A percentile compares a stretch with the other conserved stretches of the same genome.
These are phyloP conservation scores for Blastocystis sp. DNA, from an alignment of 352 stramenopile genomes.

Conservation along the genomic window DNA sequence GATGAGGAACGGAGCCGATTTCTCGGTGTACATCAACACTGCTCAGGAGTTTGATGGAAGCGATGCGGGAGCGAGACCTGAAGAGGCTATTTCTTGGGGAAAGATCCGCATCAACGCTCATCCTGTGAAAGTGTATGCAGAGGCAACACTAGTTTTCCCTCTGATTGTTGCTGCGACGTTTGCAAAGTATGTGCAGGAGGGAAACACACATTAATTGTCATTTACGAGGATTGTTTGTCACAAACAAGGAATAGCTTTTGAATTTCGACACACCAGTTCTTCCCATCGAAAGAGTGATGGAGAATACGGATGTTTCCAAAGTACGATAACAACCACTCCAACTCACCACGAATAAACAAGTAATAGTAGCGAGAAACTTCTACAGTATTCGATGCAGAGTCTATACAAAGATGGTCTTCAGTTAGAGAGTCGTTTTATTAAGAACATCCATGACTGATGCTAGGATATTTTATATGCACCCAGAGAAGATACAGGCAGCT, in stretches of 20 bases:
- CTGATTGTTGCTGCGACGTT: conserved; percentile 98
- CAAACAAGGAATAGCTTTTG: neutral
- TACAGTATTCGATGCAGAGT: neutral
- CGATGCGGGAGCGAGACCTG: conserved; percentile 89
- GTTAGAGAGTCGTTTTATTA: neutral
- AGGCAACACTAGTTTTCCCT: conserved; percentile 96
- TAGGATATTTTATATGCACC: neutral
- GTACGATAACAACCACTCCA: conserved; percentile 33
- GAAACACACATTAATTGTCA: conserved; percentile 50
- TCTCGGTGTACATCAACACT: conserved; percentile 97
- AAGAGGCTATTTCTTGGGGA: conserved; percentile 98
- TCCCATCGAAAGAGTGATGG: conserved; percentile 19
- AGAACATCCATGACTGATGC: too few relatives aligned
- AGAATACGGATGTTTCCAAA: neutral
- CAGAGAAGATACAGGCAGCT: neutral
- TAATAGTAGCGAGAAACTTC: conserved; percentile 27
- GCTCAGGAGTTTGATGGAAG: conserved; percentile 95
- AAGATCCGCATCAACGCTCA: conserved; percentile 88
- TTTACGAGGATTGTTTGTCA: neutral
- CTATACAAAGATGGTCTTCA: neutral
- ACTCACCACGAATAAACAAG: conserved; percentile 5
- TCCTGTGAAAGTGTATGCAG: conserved; percentile 90
- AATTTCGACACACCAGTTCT: conserved; percentile 57
- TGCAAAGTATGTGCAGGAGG: conserved; percentile 74
- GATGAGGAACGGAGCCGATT: conserved; percentile 98